These are phyloP conservation scores for Penicillium aurantiogriseum DNA, from an alignment of 2,329 filamentous ascomycete species.

Conservation along the genomic window DNA sequence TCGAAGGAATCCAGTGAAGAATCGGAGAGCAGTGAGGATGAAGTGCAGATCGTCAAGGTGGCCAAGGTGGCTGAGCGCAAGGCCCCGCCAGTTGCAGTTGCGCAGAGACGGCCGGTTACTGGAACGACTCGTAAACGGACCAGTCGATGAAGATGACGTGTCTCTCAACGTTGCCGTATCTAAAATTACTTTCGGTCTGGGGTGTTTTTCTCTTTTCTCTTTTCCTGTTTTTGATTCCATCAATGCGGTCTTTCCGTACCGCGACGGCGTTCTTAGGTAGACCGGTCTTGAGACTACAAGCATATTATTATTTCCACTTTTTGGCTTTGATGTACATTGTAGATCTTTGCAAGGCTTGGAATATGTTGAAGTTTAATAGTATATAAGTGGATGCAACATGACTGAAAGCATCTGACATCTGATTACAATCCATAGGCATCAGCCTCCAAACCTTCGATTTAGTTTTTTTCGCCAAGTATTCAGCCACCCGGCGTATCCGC, in stretches of 20 bases:
- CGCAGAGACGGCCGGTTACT: conserved; percentile 21
- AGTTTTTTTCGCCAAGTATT: background rate
- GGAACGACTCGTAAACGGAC: conserved; percentile 25
- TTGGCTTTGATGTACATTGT: background rate
- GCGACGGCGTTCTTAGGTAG: conserved; percentile 5
- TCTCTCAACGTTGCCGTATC: conserved; percentile 4
- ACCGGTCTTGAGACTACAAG: background rate
- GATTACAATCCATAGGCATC: background rate
- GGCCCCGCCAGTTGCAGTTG: conserved; percentile 16
- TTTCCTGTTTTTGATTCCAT: conserved; percentile 1
- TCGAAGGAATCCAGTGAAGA: conserved; percentile 19
- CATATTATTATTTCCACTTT: background rate
- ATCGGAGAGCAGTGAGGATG: conserved; percentile 30
- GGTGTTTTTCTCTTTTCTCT: background rate
- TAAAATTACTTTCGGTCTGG: background rate
- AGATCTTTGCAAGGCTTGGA: background rate
- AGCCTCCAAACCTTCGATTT: background rate
- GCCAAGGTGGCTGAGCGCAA: conserved; percentile 28
- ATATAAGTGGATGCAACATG: background rate
- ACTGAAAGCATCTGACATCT: background rate
- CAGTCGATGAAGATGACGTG: conserved; percentile 22
- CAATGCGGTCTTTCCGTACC: background rate
- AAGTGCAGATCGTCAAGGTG: conserved; percentile 31
- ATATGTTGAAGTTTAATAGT: background rate
- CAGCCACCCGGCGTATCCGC: conserved; percentile 1